These are phyloP conservation scores for Alternaria rosae DNA, from an alignment of 2,329 filamentous ascomycete genomes.

Conservation along the genomic window DNA sequence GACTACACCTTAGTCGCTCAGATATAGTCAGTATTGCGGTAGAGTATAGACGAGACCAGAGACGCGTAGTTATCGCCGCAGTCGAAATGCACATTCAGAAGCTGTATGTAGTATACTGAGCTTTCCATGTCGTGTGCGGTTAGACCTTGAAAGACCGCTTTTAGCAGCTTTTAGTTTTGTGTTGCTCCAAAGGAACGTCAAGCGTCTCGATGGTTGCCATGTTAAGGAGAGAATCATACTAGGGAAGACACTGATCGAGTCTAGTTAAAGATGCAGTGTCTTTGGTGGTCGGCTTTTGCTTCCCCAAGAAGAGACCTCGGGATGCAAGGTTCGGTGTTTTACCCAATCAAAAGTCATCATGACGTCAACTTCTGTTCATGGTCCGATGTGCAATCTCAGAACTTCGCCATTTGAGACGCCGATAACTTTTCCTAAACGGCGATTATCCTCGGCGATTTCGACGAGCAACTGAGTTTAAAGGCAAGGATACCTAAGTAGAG, in stretches of 20 bases:
- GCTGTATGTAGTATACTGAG: neutral
- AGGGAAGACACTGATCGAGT: neutral
- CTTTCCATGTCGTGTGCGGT: neutral
- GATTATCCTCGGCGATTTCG: neutral
- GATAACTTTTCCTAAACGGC: neutral
- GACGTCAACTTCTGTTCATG: constrained; percentile 12
- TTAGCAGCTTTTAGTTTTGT: neutral
- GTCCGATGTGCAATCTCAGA: neutral
- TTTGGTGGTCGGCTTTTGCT: neutral
- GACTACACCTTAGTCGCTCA: neutral
- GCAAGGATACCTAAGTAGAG: neutral
- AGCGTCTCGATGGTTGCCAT: neutral
- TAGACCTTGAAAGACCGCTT: neutral
- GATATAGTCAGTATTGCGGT: neutral
- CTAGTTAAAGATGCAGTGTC: neutral
- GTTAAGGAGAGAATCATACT: accelerated
- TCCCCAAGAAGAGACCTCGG: neutral
- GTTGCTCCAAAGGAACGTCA: neutral
- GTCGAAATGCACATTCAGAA: neutral
- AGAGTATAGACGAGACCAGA: neutral
- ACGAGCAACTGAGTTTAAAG: neutral
- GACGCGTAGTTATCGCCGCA: neutral
- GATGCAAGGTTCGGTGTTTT: neutral
- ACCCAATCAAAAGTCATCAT: constrained; percentile 13
- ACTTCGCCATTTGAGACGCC: neutral